phyloP scores from a whole-genome alignment of 139 green algal species.

The Chlorella ohadii region DNA sequence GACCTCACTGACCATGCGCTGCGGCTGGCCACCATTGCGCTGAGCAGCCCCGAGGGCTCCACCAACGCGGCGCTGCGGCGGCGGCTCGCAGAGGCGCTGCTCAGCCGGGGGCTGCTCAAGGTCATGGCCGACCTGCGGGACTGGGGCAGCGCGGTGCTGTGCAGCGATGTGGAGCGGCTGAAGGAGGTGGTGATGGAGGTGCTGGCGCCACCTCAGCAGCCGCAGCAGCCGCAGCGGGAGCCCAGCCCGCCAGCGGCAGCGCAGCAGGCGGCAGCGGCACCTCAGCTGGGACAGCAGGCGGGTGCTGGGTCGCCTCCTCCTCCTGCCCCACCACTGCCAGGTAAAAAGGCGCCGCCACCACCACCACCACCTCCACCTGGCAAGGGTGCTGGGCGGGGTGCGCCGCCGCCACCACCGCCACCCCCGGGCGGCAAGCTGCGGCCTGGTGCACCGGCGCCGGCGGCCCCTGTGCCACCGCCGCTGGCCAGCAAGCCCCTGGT shows the following conservation, averaged over 20 bases:
- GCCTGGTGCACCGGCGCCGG: no score
- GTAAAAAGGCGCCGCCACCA: no score
- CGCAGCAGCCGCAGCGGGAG: background rate
- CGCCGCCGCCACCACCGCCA: background rate
- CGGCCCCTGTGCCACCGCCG: background rate
- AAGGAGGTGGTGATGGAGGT: slow-evolving; percentile 18
- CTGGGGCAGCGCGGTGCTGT: slow-evolving; percentile 16
- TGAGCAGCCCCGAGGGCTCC: slow-evolving; percentile 9
- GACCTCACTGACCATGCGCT: slow-evolving; percentile 18
- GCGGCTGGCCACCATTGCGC: slow-evolving; percentile 19
- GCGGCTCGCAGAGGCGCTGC: slow-evolving; percentile 25
- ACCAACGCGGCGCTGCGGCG: background rate
- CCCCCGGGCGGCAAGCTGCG: background rate
- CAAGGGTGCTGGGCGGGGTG: background rate
- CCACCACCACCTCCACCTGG: no score
- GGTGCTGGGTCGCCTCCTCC: background rate
- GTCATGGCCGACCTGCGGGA: slow-evolving; percentile 38
- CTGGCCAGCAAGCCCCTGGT: no score
- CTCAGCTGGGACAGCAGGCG: no score
- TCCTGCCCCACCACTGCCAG: background rate
- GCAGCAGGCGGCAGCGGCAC: background rate
- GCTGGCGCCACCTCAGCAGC: slow-evolving; percentile 17
- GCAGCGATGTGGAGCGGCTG: slow-evolving; percentile 18
- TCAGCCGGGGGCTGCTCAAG: slow-evolving; percentile 32
- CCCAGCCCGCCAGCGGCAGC: background rate